A percentile compares a stretch with the other conserved stretches of the same genome.
These are phyloP conservation scores for Cymbopogon flexuosus DNA, from an alignment of 202 grass and related monocot species.

Conservation along the genomic window DNA sequence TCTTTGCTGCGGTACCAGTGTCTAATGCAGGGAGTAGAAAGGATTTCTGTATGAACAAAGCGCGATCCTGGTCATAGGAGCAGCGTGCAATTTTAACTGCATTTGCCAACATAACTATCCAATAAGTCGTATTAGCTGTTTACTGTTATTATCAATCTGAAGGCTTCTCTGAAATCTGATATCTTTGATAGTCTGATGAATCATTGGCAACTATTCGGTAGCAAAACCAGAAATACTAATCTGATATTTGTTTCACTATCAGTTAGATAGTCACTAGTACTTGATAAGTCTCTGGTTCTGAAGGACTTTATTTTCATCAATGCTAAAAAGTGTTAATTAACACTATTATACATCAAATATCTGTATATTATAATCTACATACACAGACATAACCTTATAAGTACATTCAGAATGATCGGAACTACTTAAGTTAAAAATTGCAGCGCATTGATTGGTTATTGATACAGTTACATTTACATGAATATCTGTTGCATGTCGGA, in stretches of 20 bases:
- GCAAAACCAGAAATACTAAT: background rate
- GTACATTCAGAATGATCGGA: background rate
- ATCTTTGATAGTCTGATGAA: background rate
- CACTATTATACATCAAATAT: background rate
- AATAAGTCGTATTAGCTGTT: background rate
- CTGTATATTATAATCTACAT: background rate
- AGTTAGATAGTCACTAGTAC: background rate
- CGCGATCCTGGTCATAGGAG: background rate
- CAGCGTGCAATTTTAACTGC: background rate
- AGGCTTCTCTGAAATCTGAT: background rate
- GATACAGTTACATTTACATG: conserved; percentile 21
- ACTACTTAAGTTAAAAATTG: conserved; percentile 10
- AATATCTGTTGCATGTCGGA: background rate
- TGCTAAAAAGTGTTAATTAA: background rate
- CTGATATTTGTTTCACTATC: background rate
- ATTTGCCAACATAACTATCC: background rate
- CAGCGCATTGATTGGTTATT: background rate
- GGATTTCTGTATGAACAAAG: background rate
- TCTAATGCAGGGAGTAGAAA: background rate
- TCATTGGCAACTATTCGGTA: background rate
- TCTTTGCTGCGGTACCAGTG: background rate
- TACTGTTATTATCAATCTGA: background rate
- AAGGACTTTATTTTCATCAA: background rate
- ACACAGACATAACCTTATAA: background rate
- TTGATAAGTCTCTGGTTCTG: background rate